Conservation (phyloP, 1,139 yeast species). For the Chernovozyma aurita region DNA sequence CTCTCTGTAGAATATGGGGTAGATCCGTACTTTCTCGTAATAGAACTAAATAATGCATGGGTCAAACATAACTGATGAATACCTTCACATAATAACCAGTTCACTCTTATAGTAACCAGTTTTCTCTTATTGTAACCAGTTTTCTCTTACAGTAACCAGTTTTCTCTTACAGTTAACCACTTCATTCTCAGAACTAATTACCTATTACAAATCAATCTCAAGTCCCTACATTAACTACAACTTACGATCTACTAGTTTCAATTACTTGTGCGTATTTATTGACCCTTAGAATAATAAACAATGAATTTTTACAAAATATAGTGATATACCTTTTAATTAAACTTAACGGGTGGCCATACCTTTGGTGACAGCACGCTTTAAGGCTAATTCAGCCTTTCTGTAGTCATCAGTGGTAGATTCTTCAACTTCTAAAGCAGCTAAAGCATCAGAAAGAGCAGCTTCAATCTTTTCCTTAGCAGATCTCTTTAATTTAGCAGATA, state of each 20-base stretch:
- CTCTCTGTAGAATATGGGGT: no score
- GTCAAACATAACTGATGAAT: no score
- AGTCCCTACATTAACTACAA: no score
- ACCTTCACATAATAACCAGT: no score
- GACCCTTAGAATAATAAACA: conserved; percentile 17
- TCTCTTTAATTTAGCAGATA: conserved; percentile 97
- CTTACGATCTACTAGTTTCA: neutral
- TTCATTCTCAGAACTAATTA: no score
- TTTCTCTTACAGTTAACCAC: no score
- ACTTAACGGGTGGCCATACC: conserved; percentile 97
- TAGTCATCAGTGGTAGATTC: conserved; percentile 94
- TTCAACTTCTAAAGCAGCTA: conserved; percentile 96
- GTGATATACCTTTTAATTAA: conserved; percentile 4
- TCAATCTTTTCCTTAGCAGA: conserved; percentile 97
- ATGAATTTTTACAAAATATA: conserved; percentile 16
- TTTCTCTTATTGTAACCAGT: no score
- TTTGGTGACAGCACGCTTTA: conserved; percentile 99
- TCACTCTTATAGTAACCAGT: no score
- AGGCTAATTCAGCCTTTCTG: conserved; percentile 99
- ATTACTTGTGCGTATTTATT: conserved; percentile 13
- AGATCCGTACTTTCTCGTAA: no score
- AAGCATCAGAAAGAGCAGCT: conserved; percentile 96
- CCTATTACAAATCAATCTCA: no score
- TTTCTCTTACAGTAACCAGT: no score
- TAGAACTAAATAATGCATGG: no score